Conservation (phyloP, 495 filamentous ascomycete species). For the Glutinoglossum americanum region DNA sequence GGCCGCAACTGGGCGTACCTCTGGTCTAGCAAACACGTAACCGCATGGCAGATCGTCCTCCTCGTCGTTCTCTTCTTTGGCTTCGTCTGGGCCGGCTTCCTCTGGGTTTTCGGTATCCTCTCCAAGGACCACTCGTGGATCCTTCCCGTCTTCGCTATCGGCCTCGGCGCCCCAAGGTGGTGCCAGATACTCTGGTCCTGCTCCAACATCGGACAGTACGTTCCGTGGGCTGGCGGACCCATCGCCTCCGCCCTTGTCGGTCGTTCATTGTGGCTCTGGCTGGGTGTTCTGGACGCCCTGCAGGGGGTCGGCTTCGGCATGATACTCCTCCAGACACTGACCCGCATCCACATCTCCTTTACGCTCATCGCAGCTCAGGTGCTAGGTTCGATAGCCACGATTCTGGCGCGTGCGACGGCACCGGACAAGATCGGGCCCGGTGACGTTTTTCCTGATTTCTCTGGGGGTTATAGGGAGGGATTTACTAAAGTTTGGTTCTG, state of each 20-base stretch:
- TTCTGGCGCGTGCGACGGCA: constrained; percentile 33
- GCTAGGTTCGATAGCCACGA: constrained; percentile 30
- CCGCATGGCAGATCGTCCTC: constrained; percentile 23
- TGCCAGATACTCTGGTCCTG: constrained; percentile 31
- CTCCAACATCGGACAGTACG: constrained; percentile 23
- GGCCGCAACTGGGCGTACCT: constrained; percentile 25
- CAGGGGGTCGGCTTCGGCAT: constrained; percentile 30
- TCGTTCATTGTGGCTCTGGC: constrained; percentile 29
- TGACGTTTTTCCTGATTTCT: constrained; percentile 38
- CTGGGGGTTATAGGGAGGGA: background rate
- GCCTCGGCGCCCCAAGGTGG: constrained; percentile 28
- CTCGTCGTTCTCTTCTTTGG: constrained; percentile 26
- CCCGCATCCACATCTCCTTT: constrained; percentile 28
- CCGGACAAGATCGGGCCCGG: constrained; percentile 37
- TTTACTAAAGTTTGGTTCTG: constrained; percentile 2
- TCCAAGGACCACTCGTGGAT: constrained; percentile 29
- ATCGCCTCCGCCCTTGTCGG: constrained; percentile 23
- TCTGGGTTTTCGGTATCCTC: constrained; percentile 21
- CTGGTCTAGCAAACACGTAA: constrained; percentile 26
- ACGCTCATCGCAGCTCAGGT: constrained; percentile 27
- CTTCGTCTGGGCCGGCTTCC: constrained; percentile 21
- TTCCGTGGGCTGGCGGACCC: constrained; percentile 27
- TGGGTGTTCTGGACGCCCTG: constrained; percentile 25
- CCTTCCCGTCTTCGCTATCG: constrained; percentile 28
- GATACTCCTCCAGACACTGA: constrained; percentile 28